Percentiles rank a stretch among this genome's conserved stretches.
These are phyloP conservation scores for Fusarium sp. DNA, from an alignment of 2,329 filamentous ascomycete genomes.

Conservation along the genomic window DNA sequence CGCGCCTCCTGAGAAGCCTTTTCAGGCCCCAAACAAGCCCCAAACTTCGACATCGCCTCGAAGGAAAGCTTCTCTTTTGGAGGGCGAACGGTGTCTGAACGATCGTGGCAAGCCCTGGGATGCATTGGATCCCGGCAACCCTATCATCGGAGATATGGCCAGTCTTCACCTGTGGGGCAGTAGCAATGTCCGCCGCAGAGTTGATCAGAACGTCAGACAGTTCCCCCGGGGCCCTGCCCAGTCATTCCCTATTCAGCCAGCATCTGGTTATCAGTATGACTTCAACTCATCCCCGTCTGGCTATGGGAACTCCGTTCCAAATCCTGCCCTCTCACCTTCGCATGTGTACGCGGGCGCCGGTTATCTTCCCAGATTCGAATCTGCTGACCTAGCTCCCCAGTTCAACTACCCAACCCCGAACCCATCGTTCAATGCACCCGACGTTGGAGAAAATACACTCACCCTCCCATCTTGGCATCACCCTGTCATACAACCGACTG, in stretches of 20 bases:
- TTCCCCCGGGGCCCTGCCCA: not conserved
- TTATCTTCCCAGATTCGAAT: not conserved
- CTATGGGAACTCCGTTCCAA: not conserved
- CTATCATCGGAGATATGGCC: not conserved
- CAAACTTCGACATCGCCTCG: not conserved
- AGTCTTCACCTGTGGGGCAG: not conserved
- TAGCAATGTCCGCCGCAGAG: not conserved
- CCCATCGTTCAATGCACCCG: not conserved
- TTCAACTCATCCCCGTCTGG: not conserved
- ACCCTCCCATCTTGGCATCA: not conserved
- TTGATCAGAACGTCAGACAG: not conserved
- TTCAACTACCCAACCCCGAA: not conserved
- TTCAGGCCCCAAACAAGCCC: not conserved
- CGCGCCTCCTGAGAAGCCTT: not conserved
- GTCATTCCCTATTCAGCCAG: not conserved
- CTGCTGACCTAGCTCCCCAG: not conserved
- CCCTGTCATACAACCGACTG: not conserved
- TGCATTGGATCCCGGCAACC: not conserved
- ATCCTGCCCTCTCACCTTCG: not conserved
- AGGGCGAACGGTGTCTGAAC: not conserved
- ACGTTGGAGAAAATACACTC: not conserved
- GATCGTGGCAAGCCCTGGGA: not conserved
- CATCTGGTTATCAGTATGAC: not conserved
- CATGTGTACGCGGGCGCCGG: not conserved
- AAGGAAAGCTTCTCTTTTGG: not conserved